Conservation (phyloP, 352 stramenopile genomes). For the Globisporangium ultimum region DNA sequence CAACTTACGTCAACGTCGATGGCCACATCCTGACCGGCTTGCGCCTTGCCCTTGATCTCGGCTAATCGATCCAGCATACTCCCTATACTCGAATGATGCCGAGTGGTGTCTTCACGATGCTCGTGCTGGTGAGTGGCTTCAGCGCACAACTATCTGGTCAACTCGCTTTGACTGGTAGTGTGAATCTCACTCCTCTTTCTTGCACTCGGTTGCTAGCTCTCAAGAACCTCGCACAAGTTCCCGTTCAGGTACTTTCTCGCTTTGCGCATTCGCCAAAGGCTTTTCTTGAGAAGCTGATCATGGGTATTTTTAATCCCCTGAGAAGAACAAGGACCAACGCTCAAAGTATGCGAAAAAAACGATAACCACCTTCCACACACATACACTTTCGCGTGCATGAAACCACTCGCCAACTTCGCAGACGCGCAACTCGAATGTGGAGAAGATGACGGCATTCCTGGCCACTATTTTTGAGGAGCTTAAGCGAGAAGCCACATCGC, state of each 20-base stretch:
- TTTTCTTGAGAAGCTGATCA: neutral
- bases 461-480: neutral
- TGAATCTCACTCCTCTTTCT: too few relatives aligned
- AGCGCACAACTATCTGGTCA: neutral
- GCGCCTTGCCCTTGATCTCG: constrained; percentile 61
- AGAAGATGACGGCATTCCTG: neutral
- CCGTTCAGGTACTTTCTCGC: neutral
- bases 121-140: neutral
- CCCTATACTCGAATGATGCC: too few relatives aligned
- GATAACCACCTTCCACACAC: too few relatives aligned
- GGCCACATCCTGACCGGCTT: constrained; percentile 31
- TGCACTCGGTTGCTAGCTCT: too few relatives aligned
- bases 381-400: neutral
- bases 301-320: neutral
- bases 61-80: constrained; percentile 68
- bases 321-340: neutral
- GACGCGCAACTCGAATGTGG: neutral
- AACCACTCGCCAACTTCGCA: neutral
- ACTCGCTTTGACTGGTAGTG: too few relatives aligned
- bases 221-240: too few relatives aligned
- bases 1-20: constrained; percentile 61
- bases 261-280: neutral
- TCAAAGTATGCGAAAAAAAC: too few relatives aligned
- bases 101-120: neutral
- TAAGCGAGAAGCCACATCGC: too few relatives aligned